Conservation (phyloP, 2,329 filamentous ascomycete genomes). For the Alternaria angustiovoidea region DNA sequence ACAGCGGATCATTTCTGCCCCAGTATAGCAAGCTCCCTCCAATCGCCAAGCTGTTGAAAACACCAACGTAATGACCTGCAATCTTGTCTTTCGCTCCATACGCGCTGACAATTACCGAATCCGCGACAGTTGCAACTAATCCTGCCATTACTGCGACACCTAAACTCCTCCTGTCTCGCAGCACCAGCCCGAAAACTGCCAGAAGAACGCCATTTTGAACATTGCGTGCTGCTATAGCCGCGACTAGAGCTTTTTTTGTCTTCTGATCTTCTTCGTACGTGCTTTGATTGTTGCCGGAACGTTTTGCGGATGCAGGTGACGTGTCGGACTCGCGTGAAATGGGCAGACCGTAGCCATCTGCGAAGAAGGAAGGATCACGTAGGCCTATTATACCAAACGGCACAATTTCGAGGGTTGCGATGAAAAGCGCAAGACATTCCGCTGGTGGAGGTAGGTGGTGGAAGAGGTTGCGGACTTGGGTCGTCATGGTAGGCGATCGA, state of each 20-base stretch:
- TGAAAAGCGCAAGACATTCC: constrained; percentile 34
- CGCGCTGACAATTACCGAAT: constrained; percentile 30
- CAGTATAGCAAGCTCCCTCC: constrained; percentile 36
- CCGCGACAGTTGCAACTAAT: constrained; percentile 31
- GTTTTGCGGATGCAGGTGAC: constrained; percentile 10
- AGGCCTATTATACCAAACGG: constrained; percentile 33
- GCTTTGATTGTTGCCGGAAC: not conserved
- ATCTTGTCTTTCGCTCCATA: constrained; percentile 34
- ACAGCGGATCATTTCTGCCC: constrained; percentile 29
- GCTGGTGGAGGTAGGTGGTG: constrained; percentile 31
- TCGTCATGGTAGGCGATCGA: constrained; percentile 22
- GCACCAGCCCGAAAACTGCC: constrained; percentile 28
- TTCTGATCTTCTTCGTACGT: constrained; percentile 21
- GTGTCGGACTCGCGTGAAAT: constrained; percentile 8
- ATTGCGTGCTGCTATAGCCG: constrained; percentile 36
- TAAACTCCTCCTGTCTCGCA: constrained; percentile 32
- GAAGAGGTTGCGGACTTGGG: constrained; percentile 27
- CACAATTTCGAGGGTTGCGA: constrained; percentile 32
- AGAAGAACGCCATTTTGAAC: constrained; percentile 32
- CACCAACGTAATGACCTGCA: constrained; percentile 31
- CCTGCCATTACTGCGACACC: constrained; percentile 33
- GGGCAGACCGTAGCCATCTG: constrained; percentile 29
- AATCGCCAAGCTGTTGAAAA: constrained; percentile 34
- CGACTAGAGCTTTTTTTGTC: constrained; percentile 33
- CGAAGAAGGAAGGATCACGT: constrained; percentile 25